Base-by-base conservation (phyloP, 192 early-diverging fungal genomes). In the Coemansia nantahalensis region DNA sequence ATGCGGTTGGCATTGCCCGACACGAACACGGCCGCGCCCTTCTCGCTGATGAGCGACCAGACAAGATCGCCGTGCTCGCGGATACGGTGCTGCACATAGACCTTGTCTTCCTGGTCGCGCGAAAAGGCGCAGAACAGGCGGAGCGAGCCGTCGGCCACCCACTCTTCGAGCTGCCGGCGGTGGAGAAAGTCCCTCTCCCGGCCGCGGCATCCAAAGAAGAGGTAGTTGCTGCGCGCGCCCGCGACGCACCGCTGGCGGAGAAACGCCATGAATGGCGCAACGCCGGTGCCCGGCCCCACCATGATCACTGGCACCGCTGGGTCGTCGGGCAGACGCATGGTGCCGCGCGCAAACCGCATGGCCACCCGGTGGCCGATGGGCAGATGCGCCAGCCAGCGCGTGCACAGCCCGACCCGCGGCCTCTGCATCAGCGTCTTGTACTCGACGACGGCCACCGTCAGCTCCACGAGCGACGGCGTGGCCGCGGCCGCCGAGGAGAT, bases 221-320 rank as follows among this genome's bases (percentile, higher is more conserved):
- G 54, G 2, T 84, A 55, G 49, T 91, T 93, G 23, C 83, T 37
- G 2, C n/a, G 32, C 24, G 47, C 34, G 22, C 68, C 75, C 28
- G 69, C 39, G 5, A 41, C 30, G 13, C 81, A 45, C 0, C 92
- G 78, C 10, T 80, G 62, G 36, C 85, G 67, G 14, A 93, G 48
- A 38, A 94, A 83, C 22, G 90, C 69, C 54, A 92, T 80, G 81
- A 99, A 93, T 0, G 95, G 90, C 9, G 96, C 94, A 18, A 99
- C 79, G 16, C 95, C 95, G 0, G 95, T 97, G 7, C 89, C 89
- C 3, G 76, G 90, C 0, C 91, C 96, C 45, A 96, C 86, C 47
- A 90, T 83, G 28, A 96, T 84, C 0, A 87, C 38, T 2, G 90
- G 91, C 10, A 71, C 51, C 8, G 22, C 31, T 0, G 73, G 53